Evolutionary conservation across 192 early-diverging fungal genomes (phyloP), one percentile per base, ranked within the genome.

Genomic region (Coemansia brasiliensis): DNA sequence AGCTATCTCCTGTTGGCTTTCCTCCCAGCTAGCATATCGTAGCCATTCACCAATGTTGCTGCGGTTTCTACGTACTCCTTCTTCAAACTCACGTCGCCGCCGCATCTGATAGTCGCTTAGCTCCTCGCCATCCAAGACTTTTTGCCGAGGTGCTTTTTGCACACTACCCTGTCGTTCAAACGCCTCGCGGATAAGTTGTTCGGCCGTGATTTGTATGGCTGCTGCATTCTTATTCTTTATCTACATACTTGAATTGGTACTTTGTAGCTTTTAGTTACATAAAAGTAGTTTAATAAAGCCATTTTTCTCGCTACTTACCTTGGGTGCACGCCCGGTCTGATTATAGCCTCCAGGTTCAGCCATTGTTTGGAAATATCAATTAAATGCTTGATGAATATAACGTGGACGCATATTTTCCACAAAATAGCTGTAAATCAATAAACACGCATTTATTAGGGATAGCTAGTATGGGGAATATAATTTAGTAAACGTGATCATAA

Each of bases 211-310:
- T 74, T 99, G 97, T 15, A 98, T 84, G 6, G 89, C 85, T n/a
- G 94, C 94, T 2, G 97, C 88, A 76, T 90, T 95, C 83, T 99
- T 99, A 82, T 99, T 98, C 74, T 96, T 96, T 71, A 98, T 94
- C 90, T 56, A 56, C 40, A 29, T 1, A 7, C 3, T 1, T 35
- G 6, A 3, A 15, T 26, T 16, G 18, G 3, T 26, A 29, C 20
- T 20, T 26, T 86, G 24, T 13, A 18, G 10, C 12, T 12, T 29
- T n/a, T n/a, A n/a, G n/a, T n/a, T n/a, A n/a, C n/a, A n/a, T n/a
- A n/a, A 41, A 29, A 21, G n/a, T 8, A 37, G 18, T 18, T 22
- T 7, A 24, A 12, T 2, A 3, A 45, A 45, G 43, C 43, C 15
- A 17, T 17, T 17, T 42, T 40, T 29, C 0, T 2, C 0, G 18